Base-by-base conservation (phyloP, 345 rosid genomes). In the Sisymbrium irio region DNA sequence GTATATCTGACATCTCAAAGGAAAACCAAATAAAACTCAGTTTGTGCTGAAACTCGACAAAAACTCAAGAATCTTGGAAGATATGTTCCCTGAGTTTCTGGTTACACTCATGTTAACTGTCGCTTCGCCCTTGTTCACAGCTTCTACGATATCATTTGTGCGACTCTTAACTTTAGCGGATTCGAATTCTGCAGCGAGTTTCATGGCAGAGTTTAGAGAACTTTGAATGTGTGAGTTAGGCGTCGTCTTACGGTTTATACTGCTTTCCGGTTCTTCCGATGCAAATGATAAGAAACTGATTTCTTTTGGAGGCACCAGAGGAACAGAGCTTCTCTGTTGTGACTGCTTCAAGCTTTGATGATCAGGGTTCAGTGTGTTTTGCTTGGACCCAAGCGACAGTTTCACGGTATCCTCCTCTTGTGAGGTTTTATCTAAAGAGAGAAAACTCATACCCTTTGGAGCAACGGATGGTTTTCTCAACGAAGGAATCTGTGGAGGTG, bases 141-240 rank as follows among this genome's bases (percentile, higher is more conserved):
- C 55, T 60, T 67, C 49, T 40, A 10, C 39, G 7, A 45, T 39
- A 69, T 65, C 65, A 49, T 63, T 61, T 6, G 55, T 30, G 62
- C 83, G 22, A 2, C 46, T 72, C 73, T 53, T 81, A 73, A 44
- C 75, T 74, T 79, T 83, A 50, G 72, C 80, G 13, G 86, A 78
- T 66, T 88, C 90, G 2, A 84, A 74, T 81, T 81, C 88, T 18
- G 88, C 83, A 4, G 87, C 91, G 79, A 83, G 82, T 61, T 87
- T 87, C 20, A 86, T 76, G 7, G 94, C 86, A 1, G 96, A 85
- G 60, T 80, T 49, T 17, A 89, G 61, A 22, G 89, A 82, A 78
- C 74, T 80, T 72, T 76, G 93, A 71, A 71, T 49, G 61, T 65
- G 80, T 28, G 50, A 54, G 40, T 79, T 46, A 44, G 89, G 67